These are phyloP conservation scores for Rhinocladiella similis DNA, from an alignment of 2,329 filamentous ascomycete species.

Conservation along the genomic window DNA sequence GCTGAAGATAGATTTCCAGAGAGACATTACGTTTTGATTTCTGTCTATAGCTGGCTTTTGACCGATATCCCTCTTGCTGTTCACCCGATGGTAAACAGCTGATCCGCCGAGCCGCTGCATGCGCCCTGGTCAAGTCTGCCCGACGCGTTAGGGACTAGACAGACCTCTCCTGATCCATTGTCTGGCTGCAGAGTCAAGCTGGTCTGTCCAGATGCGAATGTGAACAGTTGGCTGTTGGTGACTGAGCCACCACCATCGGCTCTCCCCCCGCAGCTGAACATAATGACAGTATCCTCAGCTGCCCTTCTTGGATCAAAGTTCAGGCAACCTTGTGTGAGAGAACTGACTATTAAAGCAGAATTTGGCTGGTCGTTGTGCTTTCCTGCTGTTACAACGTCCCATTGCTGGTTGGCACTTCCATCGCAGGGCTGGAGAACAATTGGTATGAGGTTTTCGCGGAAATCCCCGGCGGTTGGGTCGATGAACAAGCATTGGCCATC, in stretches of 20 bases:
- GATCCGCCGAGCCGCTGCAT: conserved; percentile 11
- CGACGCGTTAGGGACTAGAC: conserved; percentile 7
- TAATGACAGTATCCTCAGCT: conserved; percentile 17
- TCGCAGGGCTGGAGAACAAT: conserved; percentile 16
- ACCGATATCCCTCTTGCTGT: background rate
- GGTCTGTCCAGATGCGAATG: conserved; percentile 9
- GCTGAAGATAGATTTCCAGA: background rate
- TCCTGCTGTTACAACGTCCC: conserved; percentile 14
- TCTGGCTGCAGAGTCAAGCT: conserved; percentile 14
- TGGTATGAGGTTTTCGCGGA: conserved; percentile 18
- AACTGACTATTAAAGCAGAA: conserved; percentile 15
- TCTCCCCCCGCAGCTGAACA: conserved; percentile 19
- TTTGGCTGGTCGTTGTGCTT: conserved; percentile 16
- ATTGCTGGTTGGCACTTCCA: conserved; percentile 10
- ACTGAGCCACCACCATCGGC: conserved; percentile 15
- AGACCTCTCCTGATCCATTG: conserved; percentile 12
- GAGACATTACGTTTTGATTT: background rate
- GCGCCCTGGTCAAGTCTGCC: conserved; percentile 15
- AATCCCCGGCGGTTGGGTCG: conserved; percentile 17
- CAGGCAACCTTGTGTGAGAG: conserved; percentile 16
- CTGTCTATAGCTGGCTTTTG: background rate
- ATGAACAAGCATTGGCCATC: conserved; percentile 16
- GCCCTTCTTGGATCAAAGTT: conserved; percentile 18
- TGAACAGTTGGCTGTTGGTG: conserved; percentile 17
- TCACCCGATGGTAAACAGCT: conserved; percentile 14